Conservation (phyloP, 1,139 yeast species). For the Sugiyamaella novakii region DNA sequence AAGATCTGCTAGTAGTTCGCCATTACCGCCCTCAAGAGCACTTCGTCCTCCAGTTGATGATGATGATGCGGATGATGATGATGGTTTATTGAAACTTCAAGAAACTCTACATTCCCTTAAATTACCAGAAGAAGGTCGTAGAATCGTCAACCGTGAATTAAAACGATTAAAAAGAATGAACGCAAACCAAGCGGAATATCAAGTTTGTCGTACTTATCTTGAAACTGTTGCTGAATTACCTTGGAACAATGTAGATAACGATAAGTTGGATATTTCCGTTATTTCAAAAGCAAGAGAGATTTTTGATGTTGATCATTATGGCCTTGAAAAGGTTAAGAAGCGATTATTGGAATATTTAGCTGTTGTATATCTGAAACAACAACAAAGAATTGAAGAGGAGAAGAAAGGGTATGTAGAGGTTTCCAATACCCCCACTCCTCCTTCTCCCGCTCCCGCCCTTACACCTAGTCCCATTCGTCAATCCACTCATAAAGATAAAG, state of each 20-base stretch:
- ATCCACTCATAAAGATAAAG: slow-evolving; percentile 47
- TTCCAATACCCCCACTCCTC: background rate
- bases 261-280: slow-evolving; percentile 47
- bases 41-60: slow-evolving; percentile 20
- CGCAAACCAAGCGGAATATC: slow-evolving; percentile 72
- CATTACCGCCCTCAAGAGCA: background rate
- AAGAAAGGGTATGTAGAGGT: background rate
- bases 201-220: slow-evolving; percentile 68
- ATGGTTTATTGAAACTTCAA: slow-evolving; percentile 40
- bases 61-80: slow-evolving; percentile 36
- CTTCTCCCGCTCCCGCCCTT: background rate
- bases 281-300: slow-evolving; percentile 58
- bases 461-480: slow-evolving; percentile 4
- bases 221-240: slow-evolving; percentile 71
- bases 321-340: slow-evolving; percentile 77
- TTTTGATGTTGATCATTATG: slow-evolving; percentile 81
- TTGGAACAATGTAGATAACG: slow-evolving; percentile 42
- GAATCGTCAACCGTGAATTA: slow-evolving; percentile 63
- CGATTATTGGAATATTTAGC: slow-evolving; percentile 81
- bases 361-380: slow-evolving; percentile 62
- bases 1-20: background rate
- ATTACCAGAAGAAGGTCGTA: slow-evolving; percentile 43
- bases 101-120: slow-evolving; percentile 34
- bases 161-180: slow-evolving; percentile 64
- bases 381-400: slow-evolving; percentile 3